phyloP scores from a whole-genome alignment of 352 stramenopile genomes.

The Plasmopara halstedii region DNA sequence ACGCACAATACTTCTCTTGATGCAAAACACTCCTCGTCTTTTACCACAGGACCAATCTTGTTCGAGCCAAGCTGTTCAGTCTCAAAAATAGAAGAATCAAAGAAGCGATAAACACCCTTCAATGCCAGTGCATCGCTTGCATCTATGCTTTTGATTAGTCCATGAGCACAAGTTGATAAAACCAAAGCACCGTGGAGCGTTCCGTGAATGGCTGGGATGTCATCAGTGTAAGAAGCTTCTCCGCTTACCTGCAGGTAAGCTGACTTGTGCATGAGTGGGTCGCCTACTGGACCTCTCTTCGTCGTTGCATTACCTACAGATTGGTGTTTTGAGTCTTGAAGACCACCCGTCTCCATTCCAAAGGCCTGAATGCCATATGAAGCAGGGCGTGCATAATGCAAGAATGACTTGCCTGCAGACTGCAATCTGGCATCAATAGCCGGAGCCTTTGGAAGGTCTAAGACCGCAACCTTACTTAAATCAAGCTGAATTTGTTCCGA shows the following conservation, averaged over 20 bases:
- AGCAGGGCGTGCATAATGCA: conserved; percentile 42
- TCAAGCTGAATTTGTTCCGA: conserved; percentile 48
- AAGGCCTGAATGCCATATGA: conserved; percentile 55
- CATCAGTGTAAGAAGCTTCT: conserved; percentile 93
- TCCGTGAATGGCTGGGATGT: conserved; percentile 83
- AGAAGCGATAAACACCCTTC: conserved; percentile 85
- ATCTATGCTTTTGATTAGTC: conserved; percentile 84
- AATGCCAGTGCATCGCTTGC: conserved; percentile 69
- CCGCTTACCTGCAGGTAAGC: conserved; percentile 91
- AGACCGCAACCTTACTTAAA: conserved; percentile 6
- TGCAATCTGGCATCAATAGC: conserved; percentile 28
- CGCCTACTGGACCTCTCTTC: conserved; percentile 72
- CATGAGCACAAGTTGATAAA: conserved; percentile 74
- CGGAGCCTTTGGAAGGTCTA: conserved; percentile 19
- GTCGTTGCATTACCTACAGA: conserved; percentile 28
- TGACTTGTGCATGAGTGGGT: conserved; percentile 90
- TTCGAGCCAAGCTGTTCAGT: conserved; percentile 60
- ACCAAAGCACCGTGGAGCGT: conserved; percentile 91
- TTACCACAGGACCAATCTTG: conserved; percentile 70
- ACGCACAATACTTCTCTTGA: conserved; percentile 60
- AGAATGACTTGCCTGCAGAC: conserved; percentile 50
- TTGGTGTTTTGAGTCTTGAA: conserved; percentile 58
- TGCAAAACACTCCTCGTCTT: conserved; percentile 87
- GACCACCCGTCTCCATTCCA: conserved; percentile 47
- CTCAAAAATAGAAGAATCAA: conserved; percentile 68